Percentiles rank a stretch among this genome's conserved stretches.
Evolutionary conservation across 2,329 filamentous ascomycete species (phyloP).

Genomic region (Graphilbum fragrans): DNA sequence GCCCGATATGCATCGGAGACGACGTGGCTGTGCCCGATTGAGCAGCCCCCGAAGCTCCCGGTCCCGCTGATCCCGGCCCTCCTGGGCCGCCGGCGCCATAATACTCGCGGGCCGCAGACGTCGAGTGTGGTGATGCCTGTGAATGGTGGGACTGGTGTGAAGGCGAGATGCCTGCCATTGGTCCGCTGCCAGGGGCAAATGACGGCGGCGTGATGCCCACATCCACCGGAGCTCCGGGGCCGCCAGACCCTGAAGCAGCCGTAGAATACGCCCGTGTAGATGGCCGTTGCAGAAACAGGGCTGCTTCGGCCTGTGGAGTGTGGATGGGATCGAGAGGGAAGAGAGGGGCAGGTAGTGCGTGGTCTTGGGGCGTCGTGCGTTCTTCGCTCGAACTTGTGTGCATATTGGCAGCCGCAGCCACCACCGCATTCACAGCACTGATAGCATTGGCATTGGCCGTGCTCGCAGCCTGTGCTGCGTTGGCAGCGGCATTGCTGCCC

Average conservation of each 20-base stretch:
- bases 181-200: constrained; percentile 35
- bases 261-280: constrained; percentile 18
- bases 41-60: no score
- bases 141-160: constrained; percentile 20
- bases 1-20: constrained; percentile 20
- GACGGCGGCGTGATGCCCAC: constrained; percentile 34
- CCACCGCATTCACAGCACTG: no score
- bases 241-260: constrained; percentile 25
- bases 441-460: constrained; percentile 35
- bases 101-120: constrained; percentile 34
- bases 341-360: constrained; percentile 21
- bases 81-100: constrained; percentile 26
- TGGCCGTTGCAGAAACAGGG: constrained; percentile 50
- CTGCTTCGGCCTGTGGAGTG: constrained; percentile 44
- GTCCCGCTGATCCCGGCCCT: neutral
- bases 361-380: constrained; percentile 41
- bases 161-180: constrained; percentile 22
- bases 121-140: constrained; percentile 20
- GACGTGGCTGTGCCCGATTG: constrained; percentile 5
- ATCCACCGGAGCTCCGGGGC: no score
- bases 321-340: constrained; percentile 36
- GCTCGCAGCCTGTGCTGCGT: constrained; percentile 23
- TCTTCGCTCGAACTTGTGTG: constrained; percentile 38
- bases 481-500: neutral
- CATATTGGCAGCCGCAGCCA: no score